These are phyloP conservation scores for Phialophora verrucosa DNA, from an alignment of 2,329 filamentous ascomycete genomes.

Conservation along the genomic window DNA sequence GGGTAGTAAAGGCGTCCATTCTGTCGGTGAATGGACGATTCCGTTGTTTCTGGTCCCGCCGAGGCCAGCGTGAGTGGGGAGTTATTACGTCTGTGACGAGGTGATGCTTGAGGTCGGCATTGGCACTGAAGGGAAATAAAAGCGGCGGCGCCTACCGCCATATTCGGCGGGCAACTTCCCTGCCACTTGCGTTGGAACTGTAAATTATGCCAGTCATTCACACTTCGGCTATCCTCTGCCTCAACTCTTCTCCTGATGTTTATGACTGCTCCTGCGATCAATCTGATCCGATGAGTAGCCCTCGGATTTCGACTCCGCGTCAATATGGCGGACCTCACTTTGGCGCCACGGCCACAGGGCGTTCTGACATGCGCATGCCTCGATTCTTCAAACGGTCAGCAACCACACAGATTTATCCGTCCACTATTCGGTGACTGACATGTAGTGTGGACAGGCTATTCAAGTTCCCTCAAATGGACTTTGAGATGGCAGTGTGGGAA, in stretches of 20 bases:
- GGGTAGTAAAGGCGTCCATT: too few species aligned
- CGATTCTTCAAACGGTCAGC: constrained; percentile 67
- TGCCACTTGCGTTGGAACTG: too few species aligned
- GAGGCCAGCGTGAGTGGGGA: too few species aligned
- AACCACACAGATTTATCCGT: constrained; percentile 18
- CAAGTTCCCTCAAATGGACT: constrained; percentile 77
- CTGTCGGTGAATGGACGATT: too few species aligned
- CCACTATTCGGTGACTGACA: constrained; percentile 22
- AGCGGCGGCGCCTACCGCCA: too few species aligned
- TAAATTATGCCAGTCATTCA: neutral
- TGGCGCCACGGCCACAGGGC: constrained; percentile 59
- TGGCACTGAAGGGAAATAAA: too few species aligned
- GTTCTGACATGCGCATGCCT: constrained; percentile 64
- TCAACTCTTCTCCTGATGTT: neutral
- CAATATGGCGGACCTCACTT: constrained; percentile 59
- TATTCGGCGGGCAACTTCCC: too few species aligned
- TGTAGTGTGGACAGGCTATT: constrained; percentile 57
- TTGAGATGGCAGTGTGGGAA: constrained; percentile 75
- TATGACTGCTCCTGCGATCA: neutral
- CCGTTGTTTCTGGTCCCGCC: too few species aligned
- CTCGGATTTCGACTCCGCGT: constrained; percentile 64
- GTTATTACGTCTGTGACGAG: too few species aligned
- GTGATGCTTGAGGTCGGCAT: too few species aligned
- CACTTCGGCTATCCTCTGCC: constrained; percentile 1
- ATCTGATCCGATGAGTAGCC: constrained; percentile 49